Conservation (phyloP, 768 basidiomycete species). For the Auriscalpium orientale region DNA sequence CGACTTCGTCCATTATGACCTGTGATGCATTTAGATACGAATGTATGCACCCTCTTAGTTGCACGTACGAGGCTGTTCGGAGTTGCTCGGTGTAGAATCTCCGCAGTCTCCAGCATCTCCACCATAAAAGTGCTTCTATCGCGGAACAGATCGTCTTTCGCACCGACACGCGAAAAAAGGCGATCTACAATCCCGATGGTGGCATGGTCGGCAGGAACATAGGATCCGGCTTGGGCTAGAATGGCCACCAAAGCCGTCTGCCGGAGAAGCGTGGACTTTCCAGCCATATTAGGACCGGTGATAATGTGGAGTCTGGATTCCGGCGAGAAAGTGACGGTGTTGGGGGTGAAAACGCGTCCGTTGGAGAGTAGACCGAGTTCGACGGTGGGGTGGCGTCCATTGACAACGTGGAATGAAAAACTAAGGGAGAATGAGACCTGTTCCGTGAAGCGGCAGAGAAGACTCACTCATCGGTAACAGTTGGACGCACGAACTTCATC, state of each 20-base stretch:
- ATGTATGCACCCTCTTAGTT: too few species aligned
- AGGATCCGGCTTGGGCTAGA: conserved; percentile 88
- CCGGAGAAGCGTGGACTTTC: conserved; percentile 88
- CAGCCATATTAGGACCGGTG: conserved; percentile 95
- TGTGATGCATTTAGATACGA: conserved; percentile 22
- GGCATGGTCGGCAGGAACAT: conserved; percentile 83
- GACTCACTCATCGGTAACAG: conserved; percentile 60
- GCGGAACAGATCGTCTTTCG: conserved; percentile 89
- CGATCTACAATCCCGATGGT: conserved; percentile 81
- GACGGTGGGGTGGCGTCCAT: conserved; percentile 90
- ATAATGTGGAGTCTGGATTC: conserved; percentile 69
- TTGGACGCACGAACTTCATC: conserved; percentile 67
- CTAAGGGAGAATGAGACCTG: background rate
- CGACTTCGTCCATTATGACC: conserved; percentile 99
- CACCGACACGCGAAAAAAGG: conserved; percentile 90
- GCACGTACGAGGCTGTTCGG: conserved; percentile 64
- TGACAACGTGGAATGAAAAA: conserved; percentile 53
- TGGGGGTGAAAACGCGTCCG: conserved; percentile 78
- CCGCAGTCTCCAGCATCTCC: conserved; percentile 93
- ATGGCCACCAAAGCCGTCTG: conserved; percentile 87
- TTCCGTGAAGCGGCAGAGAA: background rate
- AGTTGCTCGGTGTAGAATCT: conserved; percentile 83
- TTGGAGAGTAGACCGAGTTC: conserved; percentile 74
- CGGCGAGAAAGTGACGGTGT: conserved; percentile 59
- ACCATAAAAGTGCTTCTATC: conserved; percentile 97